phyloP scores from a whole-genome alignment of 371 early-diverging fungal species.

The Umbelopsis sp. region DNA sequence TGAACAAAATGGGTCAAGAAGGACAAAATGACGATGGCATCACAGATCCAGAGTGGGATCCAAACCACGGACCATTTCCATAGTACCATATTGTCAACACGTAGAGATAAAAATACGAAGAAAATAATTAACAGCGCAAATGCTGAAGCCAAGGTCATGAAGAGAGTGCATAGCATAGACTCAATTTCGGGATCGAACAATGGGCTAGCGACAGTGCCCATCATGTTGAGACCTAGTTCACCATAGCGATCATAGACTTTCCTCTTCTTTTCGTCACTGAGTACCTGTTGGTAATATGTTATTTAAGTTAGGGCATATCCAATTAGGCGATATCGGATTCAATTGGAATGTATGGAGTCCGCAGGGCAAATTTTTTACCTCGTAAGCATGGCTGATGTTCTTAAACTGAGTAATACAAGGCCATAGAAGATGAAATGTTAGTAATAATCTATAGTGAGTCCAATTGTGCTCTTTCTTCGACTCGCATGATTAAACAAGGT shows the following conservation, averaged over 20 bases:
- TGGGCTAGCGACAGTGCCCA: slow-evolving; percentile 72
- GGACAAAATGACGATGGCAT: slow-evolving; percentile 38
- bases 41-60: slow-evolving; percentile 80
- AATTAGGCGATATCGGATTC: slow-evolving; percentile 19
- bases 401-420: slow-evolving; percentile 57
- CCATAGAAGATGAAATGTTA: no score
- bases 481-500: not conserved
- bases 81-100: slow-evolving; percentile 68
- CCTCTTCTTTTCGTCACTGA: slow-evolving; percentile 78
- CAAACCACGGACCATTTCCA: slow-evolving; percentile 81
- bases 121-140: slow-evolving; percentile 75
- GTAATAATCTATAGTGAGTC: no score
- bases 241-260: slow-evolving; percentile 87
- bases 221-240: slow-evolving; percentile 84
- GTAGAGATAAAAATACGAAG: slow-evolving; percentile 72
- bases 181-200: slow-evolving; percentile 80
- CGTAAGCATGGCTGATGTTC: slow-evolving; percentile 83
- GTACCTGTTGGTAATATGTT: slow-evolving; percentile 25
- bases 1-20: slow-evolving; percentile 25
- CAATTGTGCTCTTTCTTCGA: not conserved
- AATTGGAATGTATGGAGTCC: slow-evolving; percentile 15
- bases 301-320: not conserved
- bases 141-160: slow-evolving; percentile 57
- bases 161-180: slow-evolving; percentile 67
- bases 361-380: slow-evolving; percentile 39